Base-by-base conservation (phyloP, 768 basidiomycete species). In the Lactifluus rugatus region DNA sequence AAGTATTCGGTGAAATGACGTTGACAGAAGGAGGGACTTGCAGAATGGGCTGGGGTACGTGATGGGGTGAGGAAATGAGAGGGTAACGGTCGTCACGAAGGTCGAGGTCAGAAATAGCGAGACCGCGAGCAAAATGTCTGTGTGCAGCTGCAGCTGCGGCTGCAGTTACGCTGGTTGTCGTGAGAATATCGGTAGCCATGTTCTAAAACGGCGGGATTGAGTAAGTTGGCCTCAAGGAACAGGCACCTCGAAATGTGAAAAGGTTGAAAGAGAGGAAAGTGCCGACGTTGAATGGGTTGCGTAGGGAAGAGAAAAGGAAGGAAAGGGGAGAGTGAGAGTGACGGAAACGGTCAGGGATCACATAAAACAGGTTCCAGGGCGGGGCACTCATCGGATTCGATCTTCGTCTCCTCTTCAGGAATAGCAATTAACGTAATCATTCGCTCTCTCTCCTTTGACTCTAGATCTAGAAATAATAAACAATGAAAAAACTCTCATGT, bases 71-170 rank as follows among this genome's bases (percentile, higher is more conserved):
- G 19, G 73, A 65, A 48, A 73, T 56, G 17, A 45, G 48, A 16
- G 78, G 73, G 63, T 85, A 84, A 67, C 84, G 76, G 67, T 78
- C 79, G 73, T 85, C 85, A 65, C 77, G 75, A 69, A 81, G 78
- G 70, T 83, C 81, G 61, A 81, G 74, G 57, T 84, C 84, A 56
- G 78, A 73, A 68, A 83, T 76, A 41, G 74, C 66, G 58, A 85
- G 74, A 42, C 76, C 71, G 65, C 75, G 76, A 51, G 82, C 73
- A 70, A 82, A 83, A 61, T 78, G 68, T 56, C 68, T 70, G 39
- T 58, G 75, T 66, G 64, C 9, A 31, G 28, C 68, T 71, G 44
- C 42, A 26, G 52, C 2, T 71, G 44, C 42, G 19, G 52, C 2
- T 31, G 28, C 6, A 14, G 52, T 31, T 26, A 72, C 60, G 64